Percentiles rank a stretch among this genome's conserved stretches.
phyloP scores from a whole-genome alignment of 164 flowering plant genomes.

The Annona squamosa region DNA sequence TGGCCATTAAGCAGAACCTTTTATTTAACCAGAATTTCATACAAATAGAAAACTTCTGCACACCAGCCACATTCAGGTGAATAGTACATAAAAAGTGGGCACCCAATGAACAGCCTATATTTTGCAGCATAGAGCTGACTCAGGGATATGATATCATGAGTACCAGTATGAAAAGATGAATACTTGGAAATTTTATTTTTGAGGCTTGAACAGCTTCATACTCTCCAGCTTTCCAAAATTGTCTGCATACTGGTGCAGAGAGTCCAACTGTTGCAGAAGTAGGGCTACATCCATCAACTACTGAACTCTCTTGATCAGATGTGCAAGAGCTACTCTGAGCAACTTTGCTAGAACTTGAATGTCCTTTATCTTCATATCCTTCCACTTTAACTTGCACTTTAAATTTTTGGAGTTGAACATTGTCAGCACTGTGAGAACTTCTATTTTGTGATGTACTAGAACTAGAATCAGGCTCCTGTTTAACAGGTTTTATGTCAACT shows the following conservation, averaged over 20 bases:
- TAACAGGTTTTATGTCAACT: constrained; percentile 25
- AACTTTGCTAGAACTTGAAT: constrained; percentile 27
- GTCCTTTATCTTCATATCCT: constrained; percentile 31
- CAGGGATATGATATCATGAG: neutral
- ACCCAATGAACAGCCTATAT: neutral
- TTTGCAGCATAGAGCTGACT: neutral
- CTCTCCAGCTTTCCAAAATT: constrained; percentile 92
- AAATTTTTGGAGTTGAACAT: constrained; percentile 14
- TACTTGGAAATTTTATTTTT: constrained; percentile 39
- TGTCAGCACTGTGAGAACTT: constrained; percentile 4
- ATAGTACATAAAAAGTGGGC: neutral
- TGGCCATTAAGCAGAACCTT: neutral
- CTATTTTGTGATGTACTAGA: constrained; percentile 7
- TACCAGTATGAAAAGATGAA: neutral
- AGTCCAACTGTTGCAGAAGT: constrained; percentile 37
- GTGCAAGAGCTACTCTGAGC: constrained; percentile 34
- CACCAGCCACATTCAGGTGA: neutral
- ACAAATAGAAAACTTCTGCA: neutral
- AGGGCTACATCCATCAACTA: constrained; percentile 34
- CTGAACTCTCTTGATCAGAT: constrained; percentile 36
- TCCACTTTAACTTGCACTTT: constrained; percentile 18
- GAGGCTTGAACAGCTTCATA: constrained; percentile 37
- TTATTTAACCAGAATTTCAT: neutral
- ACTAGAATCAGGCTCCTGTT: constrained; percentile 26
- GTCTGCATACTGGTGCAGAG: constrained; percentile 67